A percentile compares a stretch with the other conserved stretches of the same genome.
Conservation (phyloP, 306 rosid genomes). For the Corylus heterophylla region DNA sequence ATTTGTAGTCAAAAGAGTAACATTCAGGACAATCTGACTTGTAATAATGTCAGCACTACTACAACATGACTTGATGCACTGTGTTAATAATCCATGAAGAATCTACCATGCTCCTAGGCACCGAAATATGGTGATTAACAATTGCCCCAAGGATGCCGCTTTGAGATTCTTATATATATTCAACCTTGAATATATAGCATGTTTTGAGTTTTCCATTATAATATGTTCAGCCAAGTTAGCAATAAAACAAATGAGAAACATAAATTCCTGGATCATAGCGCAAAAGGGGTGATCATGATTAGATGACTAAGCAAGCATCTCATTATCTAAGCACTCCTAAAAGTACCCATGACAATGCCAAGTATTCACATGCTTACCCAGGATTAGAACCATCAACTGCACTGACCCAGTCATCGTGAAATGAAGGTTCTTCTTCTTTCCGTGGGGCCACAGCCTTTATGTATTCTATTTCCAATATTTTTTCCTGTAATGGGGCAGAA, state of each 20-base stretch:
- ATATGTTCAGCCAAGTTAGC: neutral
- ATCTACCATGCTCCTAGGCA: neutral
- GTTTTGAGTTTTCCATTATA: neutral
- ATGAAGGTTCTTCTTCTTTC: conserved; percentile 77
- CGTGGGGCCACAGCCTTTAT: conserved; percentile 74
- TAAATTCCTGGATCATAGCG: neutral
- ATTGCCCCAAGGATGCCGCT: neutral
- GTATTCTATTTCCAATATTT: conserved; percentile 77
- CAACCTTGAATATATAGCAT: neutral
- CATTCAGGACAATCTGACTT: neutral
- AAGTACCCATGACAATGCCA: neutral
- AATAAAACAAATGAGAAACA: conserved; percentile 4
- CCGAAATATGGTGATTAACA: neutral
- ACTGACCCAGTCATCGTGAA: conserved; percentile 96
- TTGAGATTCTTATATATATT: neutral
- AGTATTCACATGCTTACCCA: conserved; percentile 51
- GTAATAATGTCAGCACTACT: neutral
- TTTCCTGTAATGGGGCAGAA: conserved; percentile 52
- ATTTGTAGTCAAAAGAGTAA: neutral
- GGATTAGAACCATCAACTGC: conserved; percentile 89
- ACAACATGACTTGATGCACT: neutral
- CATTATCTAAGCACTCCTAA: neutral
- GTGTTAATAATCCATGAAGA: neutral
- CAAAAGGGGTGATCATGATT: conserved; percentile 1
- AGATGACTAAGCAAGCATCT: neutral